phyloP scores from a whole-genome alignment of 192 early-diverging fungal genomes.

The Lobulomyces angularis region DNA sequence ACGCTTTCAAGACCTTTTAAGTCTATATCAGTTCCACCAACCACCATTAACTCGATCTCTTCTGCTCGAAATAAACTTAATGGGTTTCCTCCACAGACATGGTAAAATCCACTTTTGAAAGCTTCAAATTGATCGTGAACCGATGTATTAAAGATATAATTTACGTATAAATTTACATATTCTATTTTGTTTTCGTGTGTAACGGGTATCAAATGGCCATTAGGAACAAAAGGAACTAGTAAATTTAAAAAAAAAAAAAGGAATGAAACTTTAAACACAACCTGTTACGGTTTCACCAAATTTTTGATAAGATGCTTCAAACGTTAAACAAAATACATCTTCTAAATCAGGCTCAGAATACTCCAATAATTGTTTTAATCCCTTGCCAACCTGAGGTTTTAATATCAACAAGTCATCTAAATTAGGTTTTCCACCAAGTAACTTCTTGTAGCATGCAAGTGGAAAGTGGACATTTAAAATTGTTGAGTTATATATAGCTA shows the following conservation, averaged over 20 bases:
- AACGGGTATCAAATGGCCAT: slow-evolving; percentile 56
- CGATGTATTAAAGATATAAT: slow-evolving; percentile 53
- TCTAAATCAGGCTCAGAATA: slow-evolving; percentile 67
- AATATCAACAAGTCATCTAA: slow-evolving; percentile 65
- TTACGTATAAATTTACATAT: slow-evolving; percentile 60
- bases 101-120: slow-evolving; percentile 61
- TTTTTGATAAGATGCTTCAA: slow-evolving; percentile 46
- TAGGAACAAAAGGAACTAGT: slow-evolving; percentile 45
- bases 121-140: slow-evolving; percentile 55
- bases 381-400: slow-evolving; percentile 64
- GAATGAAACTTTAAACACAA: too few relatives aligned
- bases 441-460: slow-evolving; percentile 69
- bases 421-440: slow-evolving; percentile 51
- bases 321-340: slow-evolving; percentile 63
- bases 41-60: slow-evolving; percentile 44
- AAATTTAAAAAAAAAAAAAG: too few relatives aligned
- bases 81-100: slow-evolving; percentile 56
- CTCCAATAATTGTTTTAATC: slow-evolving; percentile 57
- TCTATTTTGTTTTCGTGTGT: slow-evolving; percentile 61
- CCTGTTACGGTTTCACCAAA: slow-evolving; percentile 42
- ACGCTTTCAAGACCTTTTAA: slow-evolving; percentile 27
- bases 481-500: slow-evolving; percentile 85
- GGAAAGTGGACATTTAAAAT: slow-evolving; percentile 90
- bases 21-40: slow-evolving; percentile 36
- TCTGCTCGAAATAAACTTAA: slow-evolving; percentile 36